Base-by-base conservation (phyloP, 2,329 filamentous ascomycete species). In the Paramyrothecium sp. region DNA sequence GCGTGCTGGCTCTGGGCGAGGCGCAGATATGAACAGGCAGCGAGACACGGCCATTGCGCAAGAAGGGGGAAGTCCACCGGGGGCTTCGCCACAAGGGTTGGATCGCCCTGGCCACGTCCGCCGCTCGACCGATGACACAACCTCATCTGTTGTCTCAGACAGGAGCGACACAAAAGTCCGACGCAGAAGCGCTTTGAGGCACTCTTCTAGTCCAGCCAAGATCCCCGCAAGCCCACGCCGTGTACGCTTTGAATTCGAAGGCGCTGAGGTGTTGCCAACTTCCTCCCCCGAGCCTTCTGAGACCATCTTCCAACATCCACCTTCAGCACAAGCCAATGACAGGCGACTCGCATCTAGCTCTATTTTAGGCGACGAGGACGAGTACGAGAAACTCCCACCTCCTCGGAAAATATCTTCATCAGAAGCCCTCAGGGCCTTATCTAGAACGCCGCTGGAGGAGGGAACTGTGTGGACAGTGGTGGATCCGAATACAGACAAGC, bases 171-270 rank as follows among this genome's bases (percentile, higher is more conserved):
- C 38, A 44, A 78, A 76, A 61, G 69, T 71, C 41, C 38, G 38
- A 16, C 78, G 79, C 51, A 77, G 83, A 61, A 87, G 86, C 64
- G 85, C 83, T 50, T 69, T 88, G 56, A 81, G 85, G 57, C 78
- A 84, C 52, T 80, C 81, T 1, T 84, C 81, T 7, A 84, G 78
- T 63, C 77, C 74, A 33, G 78, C 80, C 23, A 80, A 76, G 53
- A 77, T 79, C 54, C 73, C 71, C 7, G 75, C 77, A 48, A 86
- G 83, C 64, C 83, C 83, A n/a, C 79, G 85, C 30, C 78, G 83
- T 58, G 86, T 88, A 56, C 84, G 86, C 51, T 88, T 88, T 61
- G 80, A 86, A 41, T 80, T 88, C 50, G 79, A 80, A 66, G 85
- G 84, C 54, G 74, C 79, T 61, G 84, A 88, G 65, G 83, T 89